Evolutionary conservation across 2,329 filamentous ascomycete genomes (phyloP), one percentile per base, ranked within the genome.

Genomic region (Colletotrichum trifolii): DNA sequence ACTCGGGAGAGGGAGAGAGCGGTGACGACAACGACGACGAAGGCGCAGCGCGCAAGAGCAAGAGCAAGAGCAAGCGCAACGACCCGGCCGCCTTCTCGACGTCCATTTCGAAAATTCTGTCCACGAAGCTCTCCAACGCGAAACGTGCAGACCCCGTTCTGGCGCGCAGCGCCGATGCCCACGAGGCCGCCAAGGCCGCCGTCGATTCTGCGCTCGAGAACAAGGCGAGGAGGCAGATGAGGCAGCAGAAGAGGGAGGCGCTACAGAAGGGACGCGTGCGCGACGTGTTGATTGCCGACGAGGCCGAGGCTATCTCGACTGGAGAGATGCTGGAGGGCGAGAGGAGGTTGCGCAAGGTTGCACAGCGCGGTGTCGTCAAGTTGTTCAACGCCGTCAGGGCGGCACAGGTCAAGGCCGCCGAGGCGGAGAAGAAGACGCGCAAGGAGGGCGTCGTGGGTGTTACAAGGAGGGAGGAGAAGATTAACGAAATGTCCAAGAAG

Each of bases 401-500:
- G 25, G 94, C 96, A 12, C 96, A 99, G 79, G 91, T 97, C 62
- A 92, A 94, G 77, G 94, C 91, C 2, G 87, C 90, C 64, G 89
- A 95, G 77, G 91, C 93, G 6, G 89, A 91, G 74, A 87, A 83
- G 76, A 87, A 87, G 69, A 85, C 88, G 53, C 87, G 87, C 77
- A 88, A 88, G 70, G 87, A 90, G 66, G 92, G 93, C 4, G 82
- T 96, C 0, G 86, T 97, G 38, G 95, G 95, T 2, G 88, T 93
- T 73, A 87, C 86, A 67, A 88, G 91, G 77, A 88, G 93, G 69
- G 91, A 96, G 79, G 93, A 96, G 79, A 94, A 91, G 81, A 84
- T 97, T 56, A 96, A 93, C 69, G 94, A 98, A 83, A 96, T 99
- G 90, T 97, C 91, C 77, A 96, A 97, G 82, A 92, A 97, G 81